phyloP scores from a whole-genome alignment of 768 basidiomycete species.

The Coprinellus micaceus region DNA sequence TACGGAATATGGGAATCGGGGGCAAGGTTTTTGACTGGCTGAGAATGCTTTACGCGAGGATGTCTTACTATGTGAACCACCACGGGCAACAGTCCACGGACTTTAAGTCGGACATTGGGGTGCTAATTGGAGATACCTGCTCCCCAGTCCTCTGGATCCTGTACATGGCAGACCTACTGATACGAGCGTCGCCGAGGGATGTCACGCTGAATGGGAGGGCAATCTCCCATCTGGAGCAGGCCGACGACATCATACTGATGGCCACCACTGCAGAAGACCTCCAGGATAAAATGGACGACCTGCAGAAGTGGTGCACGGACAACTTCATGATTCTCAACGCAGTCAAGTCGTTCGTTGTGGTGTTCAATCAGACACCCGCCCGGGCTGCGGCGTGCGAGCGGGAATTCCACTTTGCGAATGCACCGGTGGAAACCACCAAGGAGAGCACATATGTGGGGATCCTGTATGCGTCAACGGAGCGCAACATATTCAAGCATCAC shows the following conservation, averaged over 20 bases:
- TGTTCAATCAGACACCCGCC: not conserved
- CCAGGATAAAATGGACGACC: constrained; percentile 15
- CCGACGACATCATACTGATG: constrained; percentile 23
- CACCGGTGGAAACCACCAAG: not conserved
- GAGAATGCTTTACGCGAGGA: constrained; percentile 19
- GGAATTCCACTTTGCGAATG: not conserved
- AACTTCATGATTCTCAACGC: constrained; percentile 26
- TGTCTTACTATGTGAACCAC: constrained; percentile 18
- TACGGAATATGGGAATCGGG: constrained; percentile 17
- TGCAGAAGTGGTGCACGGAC: constrained; percentile 18
- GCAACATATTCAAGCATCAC: not conserved
- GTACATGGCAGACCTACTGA: constrained; percentile 19
- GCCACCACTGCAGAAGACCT: constrained; percentile 16
- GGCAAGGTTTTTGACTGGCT: constrained; percentile 28
- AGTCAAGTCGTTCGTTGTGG: constrained; percentile 13
- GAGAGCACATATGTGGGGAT: not conserved
- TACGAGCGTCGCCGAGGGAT: constrained; percentile 14
- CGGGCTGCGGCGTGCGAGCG: no score
- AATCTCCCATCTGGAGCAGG: constrained; percentile 22
- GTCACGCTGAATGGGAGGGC: constrained; percentile 7
- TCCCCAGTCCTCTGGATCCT: constrained; percentile 26
- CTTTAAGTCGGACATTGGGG: constrained; percentile 21
- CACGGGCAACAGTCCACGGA: constrained; percentile 9
- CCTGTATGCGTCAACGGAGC: not conserved
- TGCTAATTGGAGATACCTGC: no score